Evolutionary conservation across 371 early-diverging fungal genomes (phyloP).

Genomic region (Syncephalastrum monosporum): DNA sequence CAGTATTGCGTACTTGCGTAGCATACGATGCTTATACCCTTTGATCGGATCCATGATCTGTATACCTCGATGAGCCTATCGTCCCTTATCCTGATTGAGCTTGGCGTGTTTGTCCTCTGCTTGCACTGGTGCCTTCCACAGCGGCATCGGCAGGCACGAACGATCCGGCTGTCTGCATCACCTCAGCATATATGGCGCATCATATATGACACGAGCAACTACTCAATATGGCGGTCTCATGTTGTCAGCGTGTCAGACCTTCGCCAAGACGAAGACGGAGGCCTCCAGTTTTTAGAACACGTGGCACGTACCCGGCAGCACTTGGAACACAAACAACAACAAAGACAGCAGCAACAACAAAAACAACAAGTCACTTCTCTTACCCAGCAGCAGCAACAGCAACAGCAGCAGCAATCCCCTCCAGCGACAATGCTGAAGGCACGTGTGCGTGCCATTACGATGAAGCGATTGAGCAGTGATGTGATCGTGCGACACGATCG

Average conservation of each 20-base stretch:
- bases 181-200: slow-evolving; percentile 12
- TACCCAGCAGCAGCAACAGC: background rate
- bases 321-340: slow-evolving; percentile 10
- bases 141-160: slow-evolving; percentile 11
- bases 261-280: background rate
- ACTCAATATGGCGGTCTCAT: slow-evolving; percentile 21
- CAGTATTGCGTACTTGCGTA: no score
- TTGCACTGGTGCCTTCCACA: slow-evolving; percentile 17
- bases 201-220: slow-evolving; percentile 14
- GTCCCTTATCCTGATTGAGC: slow-evolving; percentile 11
- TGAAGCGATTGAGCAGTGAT: slow-evolving; percentile 9
- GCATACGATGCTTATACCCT: no score
- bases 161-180: slow-evolving; percentile 6
- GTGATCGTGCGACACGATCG: slow-evolving; percentile 12
- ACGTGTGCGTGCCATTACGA: slow-evolving; percentile 15
- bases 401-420: background rate
- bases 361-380: background rate
- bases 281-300: slow-evolving; percentile 15
- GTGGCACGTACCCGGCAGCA: slow-evolving; percentile 21
- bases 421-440: slow-evolving; percentile 6
- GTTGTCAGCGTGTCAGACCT: slow-evolving; percentile 14
- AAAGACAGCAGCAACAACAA: slow-evolving; percentile 1
- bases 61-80: slow-evolving; percentile 14
- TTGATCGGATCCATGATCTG: background rate
- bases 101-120: slow-evolving; percentile 13